Evolutionary conservation across 2,329 filamentous ascomycete genomes (phyloP).

Genomic region (Colletotrichum camelliae): DNA sequence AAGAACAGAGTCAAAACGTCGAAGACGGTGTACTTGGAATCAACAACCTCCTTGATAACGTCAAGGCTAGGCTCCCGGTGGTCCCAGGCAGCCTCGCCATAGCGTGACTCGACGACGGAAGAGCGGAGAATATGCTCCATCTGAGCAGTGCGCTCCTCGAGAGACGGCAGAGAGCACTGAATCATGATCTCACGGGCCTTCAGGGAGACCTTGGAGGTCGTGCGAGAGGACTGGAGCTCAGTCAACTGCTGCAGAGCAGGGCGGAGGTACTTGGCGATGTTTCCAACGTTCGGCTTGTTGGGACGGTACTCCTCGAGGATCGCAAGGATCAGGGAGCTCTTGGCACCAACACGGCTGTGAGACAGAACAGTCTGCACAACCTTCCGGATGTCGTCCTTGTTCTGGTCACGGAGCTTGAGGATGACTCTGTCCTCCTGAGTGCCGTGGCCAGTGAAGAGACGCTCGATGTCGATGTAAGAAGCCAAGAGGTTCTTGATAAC

Average conservation of each 20-base stretch:
- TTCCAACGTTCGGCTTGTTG: slow-evolving; percentile 89
- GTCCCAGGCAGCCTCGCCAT: slow-evolving; percentile 96
- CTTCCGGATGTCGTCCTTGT: slow-evolving; percentile 88
- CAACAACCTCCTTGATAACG: slow-evolving; percentile 95
- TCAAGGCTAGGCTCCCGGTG: slow-evolving; percentile 91
- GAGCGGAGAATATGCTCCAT: slow-evolving; percentile 99
- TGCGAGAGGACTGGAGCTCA: slow-evolving; percentile 81
- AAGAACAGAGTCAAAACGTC: slow-evolving; percentile 97
- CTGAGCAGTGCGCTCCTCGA: slow-evolving; percentile 92
- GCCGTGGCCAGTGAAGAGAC: slow-evolving; percentile 83
- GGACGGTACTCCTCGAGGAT: slow-evolving; percentile 94
- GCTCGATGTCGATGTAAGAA: slow-evolving; percentile 83
- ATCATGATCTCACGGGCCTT: slow-evolving; percentile 98
- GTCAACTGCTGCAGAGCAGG: slow-evolving; percentile 83
- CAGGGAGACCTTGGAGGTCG: slow-evolving; percentile 92
- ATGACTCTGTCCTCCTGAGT: slow-evolving; percentile 93
- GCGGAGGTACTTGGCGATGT: slow-evolving; percentile 87
- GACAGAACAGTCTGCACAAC: slow-evolving; percentile 91
- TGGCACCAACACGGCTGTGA: slow-evolving; percentile 88
- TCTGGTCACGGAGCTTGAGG: slow-evolving; percentile 90
- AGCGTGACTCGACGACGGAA: slow-evolving; percentile 94
- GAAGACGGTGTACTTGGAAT: slow-evolving; percentile 98
- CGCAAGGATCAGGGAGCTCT: slow-evolving; percentile 91
- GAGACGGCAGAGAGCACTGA: slow-evolving; percentile 92
- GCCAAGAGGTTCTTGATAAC: slow-evolving; percentile 82